phyloP scores from a whole-genome alignment of 1,284 basidiomycete genomes.

The Leucoagaricus sp. region DNA sequence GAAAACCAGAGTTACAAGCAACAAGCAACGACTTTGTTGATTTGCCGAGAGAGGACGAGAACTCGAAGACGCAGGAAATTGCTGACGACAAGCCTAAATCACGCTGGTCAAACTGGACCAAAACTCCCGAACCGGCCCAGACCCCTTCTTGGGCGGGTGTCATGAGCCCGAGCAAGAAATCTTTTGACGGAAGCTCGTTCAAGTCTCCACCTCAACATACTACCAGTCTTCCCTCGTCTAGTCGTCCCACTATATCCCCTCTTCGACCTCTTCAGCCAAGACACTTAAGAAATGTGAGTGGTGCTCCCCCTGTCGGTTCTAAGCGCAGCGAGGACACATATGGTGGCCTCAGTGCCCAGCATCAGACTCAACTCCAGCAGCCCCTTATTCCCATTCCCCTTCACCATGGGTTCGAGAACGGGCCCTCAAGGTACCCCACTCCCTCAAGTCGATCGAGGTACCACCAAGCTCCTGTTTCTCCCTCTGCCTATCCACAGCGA shows the following conservation, averaged over 20 bases:
- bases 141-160: constrained; percentile 21
- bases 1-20: constrained; percentile 8
- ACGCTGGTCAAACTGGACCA: constrained; percentile 37
- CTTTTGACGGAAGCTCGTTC: constrained; percentile 1
- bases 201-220: constrained; percentile 15
- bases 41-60: constrained; percentile 21
- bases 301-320: constrained; percentile 22
- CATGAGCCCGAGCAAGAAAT: constrained; percentile 22
- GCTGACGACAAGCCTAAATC: constrained; percentile 23
- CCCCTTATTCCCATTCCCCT: constrained; percentile 47
- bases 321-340: constrained; percentile 17
- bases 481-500: constrained; percentile 5
- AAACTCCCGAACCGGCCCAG: constrained; percentile 24
- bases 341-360: neutral
- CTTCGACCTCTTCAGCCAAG: constrained; percentile 13
- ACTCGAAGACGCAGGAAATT: neutral
- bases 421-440: constrained; percentile 26
- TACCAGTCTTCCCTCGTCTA: neutral
- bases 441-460: constrained; percentile 18
- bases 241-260: constrained; percentile 1
- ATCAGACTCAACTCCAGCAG: neutral
- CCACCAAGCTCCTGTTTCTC: constrained; percentile 21
- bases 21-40: constrained; percentile 26
- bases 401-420: constrained; percentile 49
- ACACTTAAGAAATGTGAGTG: neutral